Conservation (phyloP, 352 stramenopile genomes). For the Globisporangium uncinulatum region DNA sequence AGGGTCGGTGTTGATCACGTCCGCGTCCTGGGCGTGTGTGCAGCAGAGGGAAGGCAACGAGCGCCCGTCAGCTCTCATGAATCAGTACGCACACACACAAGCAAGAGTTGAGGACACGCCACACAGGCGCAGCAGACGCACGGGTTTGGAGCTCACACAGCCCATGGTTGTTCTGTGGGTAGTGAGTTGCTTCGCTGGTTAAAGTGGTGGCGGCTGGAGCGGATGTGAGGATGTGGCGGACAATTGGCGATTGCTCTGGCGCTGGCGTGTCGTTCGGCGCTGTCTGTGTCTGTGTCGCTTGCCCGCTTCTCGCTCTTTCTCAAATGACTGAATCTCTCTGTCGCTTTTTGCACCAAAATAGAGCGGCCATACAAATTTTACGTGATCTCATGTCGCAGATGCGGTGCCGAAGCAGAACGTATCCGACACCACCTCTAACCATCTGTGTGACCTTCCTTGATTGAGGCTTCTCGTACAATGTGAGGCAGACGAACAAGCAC, state of each 20-base stretch:
- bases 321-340: constrained; percentile 6
- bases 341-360: not conserved
- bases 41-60: constrained; percentile 6
- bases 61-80: not conserved
- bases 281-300: not conserved
- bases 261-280: not conserved
- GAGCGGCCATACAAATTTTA: constrained; percentile 1
- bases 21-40: constrained; percentile 22
- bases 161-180: constrained; percentile 31
- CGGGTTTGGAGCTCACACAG: constrained; percentile 70
- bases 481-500: not conserved
- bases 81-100: too few relatives aligned
- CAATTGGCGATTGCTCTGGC: constrained; percentile 9
- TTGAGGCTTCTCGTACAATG: not conserved
- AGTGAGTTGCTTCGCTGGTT: constrained; percentile 1
- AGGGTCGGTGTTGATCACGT: constrained; percentile 33
- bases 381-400: constrained; percentile 14
- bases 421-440: not conserved
- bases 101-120: not conserved
- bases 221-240: constrained; percentile 13
- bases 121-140: constrained; percentile 15
- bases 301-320: not conserved
- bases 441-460: not conserved
- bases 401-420: too few relatives aligned
- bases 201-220: not conserved